Base-by-base conservation (phyloP, 1,284 basidiomycete genomes). In the Tilletia walkeri region DNA sequence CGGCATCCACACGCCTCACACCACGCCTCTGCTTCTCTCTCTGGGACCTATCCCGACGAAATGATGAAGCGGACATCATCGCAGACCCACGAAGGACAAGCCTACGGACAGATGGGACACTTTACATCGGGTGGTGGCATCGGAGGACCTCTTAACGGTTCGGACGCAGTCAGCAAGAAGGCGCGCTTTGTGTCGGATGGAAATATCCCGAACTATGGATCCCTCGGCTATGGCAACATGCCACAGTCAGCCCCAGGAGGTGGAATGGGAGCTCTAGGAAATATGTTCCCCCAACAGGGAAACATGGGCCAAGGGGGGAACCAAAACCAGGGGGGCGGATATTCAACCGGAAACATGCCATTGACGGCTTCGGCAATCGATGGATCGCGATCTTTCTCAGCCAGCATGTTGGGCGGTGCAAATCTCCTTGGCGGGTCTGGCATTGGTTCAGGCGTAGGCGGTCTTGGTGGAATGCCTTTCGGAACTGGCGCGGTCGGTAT, bases 171-270 rank as follows among this genome's bases (percentile, higher is more conserved):
- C 39, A 66, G 70, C 45, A 78, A 78, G 48, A 80, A 80, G 69
- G 73, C 77, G 1, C 76, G 78, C 63, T 80, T 77, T 54, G 76
- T 78, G 34, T 77, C 76, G 4, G 78, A 78, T 38, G 78, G 77
- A 53, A 76, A 78, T 73, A 73, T 78, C 30, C 75, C 75, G 16
- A 73, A 65, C 59, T 66, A 74, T 18, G 67, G 66, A 6, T 73
- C 73, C 63, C 74, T 73, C 4, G 73, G 72, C 68, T 74, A 67
- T 30, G 56, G 56, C 7, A 61, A 38, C 56, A 36, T 61, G 56
- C 56, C 56, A 30, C 56, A 61, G 56, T 30, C 24, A 20, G 56
- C 56, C 36, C 56, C 56, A 16, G 24, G 18, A n/a, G 34, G 24
- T 34, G 56, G 56, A 9, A 16, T 61, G 12, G 56, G n/a, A 14